phyloP scores from a whole-genome alignment of 2,329 filamentous ascomycete genomes.

The Zymoseptoria tritici region DNA sequence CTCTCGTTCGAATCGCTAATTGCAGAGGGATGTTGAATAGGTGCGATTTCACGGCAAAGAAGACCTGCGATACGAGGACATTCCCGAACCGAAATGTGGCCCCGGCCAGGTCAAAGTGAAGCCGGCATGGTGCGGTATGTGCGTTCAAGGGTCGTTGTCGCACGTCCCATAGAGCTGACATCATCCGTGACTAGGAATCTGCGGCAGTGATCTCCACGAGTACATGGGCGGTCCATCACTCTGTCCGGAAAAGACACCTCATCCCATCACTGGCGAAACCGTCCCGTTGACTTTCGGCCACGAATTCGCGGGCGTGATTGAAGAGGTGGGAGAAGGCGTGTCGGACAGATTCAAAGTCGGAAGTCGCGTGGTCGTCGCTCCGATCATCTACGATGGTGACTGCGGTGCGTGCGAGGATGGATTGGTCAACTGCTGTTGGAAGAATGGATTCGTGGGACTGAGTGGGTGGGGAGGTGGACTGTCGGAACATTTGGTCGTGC shows the following conservation, averaged over 20 bases:
- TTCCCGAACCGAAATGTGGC: constrained; percentile 28
- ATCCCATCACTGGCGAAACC: constrained; percentile 47
- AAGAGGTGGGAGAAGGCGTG: constrained; percentile 46
- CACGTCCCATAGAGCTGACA: constrained; percentile 1
- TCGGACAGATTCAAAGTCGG: constrained; percentile 40
- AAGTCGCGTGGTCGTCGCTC: constrained; percentile 37
- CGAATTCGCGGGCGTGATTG: constrained; percentile 46
- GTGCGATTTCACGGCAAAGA: constrained; percentile 33
- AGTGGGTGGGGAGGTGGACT: constrained; percentile 48
- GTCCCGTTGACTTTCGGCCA: constrained; percentile 48
- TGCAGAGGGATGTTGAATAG: too few species aligned
- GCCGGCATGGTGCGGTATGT: constrained; percentile 32
- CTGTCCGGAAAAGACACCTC: constrained; percentile 43
- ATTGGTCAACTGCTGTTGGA: constrained; percentile 48
- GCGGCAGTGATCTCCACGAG: constrained; percentile 27
- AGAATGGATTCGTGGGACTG: constrained; percentile 47
- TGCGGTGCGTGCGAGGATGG: constrained; percentile 47
- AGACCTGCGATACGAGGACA: constrained; percentile 30
- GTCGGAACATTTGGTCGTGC: constrained; percentile 46
- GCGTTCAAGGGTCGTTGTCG: constrained; percentile 9
- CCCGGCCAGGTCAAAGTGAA: constrained; percentile 31
- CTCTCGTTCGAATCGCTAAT: not conserved
- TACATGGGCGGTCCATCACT: constrained; percentile 30
- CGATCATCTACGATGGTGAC: constrained; percentile 49
- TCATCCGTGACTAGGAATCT: constrained; percentile 4